phyloP scores from a whole-genome alignment of 306 rosid species.

The Citrullus mucosospermus region DNA sequence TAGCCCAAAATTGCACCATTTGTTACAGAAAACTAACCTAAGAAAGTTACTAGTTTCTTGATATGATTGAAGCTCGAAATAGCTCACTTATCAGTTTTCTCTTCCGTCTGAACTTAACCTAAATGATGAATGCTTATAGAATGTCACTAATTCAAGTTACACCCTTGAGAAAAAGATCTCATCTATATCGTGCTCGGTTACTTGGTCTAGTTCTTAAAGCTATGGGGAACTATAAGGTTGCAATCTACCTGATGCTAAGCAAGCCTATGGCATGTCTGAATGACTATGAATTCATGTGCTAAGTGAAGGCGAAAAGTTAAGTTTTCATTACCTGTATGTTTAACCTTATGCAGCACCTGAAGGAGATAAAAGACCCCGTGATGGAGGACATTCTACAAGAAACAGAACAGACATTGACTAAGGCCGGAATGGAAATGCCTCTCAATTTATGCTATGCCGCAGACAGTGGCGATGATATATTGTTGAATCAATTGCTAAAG shows the following conservation, averaged over 20 bases:
- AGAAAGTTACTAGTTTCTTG: background rate
- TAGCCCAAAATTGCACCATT: background rate
- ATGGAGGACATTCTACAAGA: slow-evolving; percentile 66
- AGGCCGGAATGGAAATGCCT: slow-evolving; percentile 57
- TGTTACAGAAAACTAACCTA: background rate
- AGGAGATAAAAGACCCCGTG: slow-evolving; percentile 44
- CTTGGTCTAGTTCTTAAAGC: background rate
- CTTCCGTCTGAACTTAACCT: background rate
- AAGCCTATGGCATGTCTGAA: background rate
- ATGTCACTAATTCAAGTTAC: background rate
- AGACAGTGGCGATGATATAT: slow-evolving; percentile 48
- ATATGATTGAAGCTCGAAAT: background rate
- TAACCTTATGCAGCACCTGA: slow-evolving; percentile 42
- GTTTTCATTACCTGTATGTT: background rate
- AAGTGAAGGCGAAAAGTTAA: background rate
- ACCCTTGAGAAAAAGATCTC: background rate
- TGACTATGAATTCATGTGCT: background rate
- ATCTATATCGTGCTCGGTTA: background rate
- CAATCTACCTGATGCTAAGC: background rate
- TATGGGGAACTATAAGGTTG: background rate
- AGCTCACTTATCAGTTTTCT: background rate
- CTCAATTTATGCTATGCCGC: slow-evolving; percentile 67
- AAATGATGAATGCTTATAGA: background rate
- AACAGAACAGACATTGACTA: slow-evolving; percentile 60
- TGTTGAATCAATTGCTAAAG: slow-evolving; percentile 62